These are phyloP conservation scores for Volvox africanus DNA, from an alignment of 139 green algal species.

Conservation along the genomic window DNA sequence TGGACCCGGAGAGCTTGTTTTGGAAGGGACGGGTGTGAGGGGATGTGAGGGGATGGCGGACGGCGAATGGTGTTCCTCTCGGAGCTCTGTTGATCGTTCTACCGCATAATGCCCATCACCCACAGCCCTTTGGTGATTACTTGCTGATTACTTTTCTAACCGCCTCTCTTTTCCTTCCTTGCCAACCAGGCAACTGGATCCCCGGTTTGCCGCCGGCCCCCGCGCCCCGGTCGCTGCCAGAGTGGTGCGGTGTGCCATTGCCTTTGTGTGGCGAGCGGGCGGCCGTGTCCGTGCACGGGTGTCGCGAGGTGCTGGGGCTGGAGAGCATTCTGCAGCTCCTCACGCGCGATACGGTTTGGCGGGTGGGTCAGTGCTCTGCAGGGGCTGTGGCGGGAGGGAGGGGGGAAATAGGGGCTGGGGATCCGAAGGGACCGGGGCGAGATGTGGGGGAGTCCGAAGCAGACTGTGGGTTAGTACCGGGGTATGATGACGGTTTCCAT, in stretches of 20 bases:
- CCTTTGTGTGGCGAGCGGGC: constrained; percentile 1
- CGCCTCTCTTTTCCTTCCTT: background rate
- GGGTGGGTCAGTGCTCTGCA: background rate
- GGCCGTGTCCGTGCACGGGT: background rate
- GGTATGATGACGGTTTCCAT: no score
- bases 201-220: background rate
- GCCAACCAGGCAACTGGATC: constrained; percentile 1
- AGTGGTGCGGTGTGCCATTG: constrained; percentile 32
- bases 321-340: background rate
- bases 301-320: constrained; percentile 16
- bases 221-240: constrained; percentile 9
- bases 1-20: background rate
- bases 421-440: no score
- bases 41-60: background rate
- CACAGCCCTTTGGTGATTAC: no score
- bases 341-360: background rate
- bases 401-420: no score
- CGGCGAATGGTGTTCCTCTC: no score
- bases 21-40: background rate
- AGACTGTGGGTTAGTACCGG: no score
- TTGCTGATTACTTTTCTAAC: no score
- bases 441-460: no score
- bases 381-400: no score
- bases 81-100: no score
- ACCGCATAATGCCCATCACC: no score